These are phyloP conservation scores for Xylaria cubensis DNA, from an alignment of 495 filamentous ascomycete species.

Conservation along the genomic window DNA sequence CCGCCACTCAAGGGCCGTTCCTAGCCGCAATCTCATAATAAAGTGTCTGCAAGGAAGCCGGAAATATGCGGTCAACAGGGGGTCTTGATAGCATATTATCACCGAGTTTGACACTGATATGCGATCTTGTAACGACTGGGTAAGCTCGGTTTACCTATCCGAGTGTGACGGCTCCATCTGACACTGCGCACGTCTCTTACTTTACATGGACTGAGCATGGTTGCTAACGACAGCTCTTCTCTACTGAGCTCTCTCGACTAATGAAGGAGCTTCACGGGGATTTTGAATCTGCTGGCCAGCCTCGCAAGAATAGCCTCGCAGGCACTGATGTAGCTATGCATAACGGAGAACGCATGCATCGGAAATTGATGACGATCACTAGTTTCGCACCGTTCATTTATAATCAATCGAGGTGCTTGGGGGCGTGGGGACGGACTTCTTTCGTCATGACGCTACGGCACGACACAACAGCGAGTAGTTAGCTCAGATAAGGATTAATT, in stretches of 20 bases:
- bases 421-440: constrained; percentile 7
- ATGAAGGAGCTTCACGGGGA: neutral
- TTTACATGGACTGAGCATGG: neutral
- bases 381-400: neutral
- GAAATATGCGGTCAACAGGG: constrained; percentile 1
- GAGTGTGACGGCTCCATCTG: constrained; percentile 17
- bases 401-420: constrained; percentile 2
- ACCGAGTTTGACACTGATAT: constrained; percentile 17
- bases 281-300: constrained; percentile 8
- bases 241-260: neutral
- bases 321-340: neutral
- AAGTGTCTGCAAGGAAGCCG: neutral
- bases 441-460: constrained; percentile 1
- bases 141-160: constrained; percentile 1
- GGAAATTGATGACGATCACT: constrained; percentile 20
- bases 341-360: constrained; percentile 15
- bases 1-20: neutral
- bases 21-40: constrained; percentile 9
- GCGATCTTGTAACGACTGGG: constrained; percentile 17
- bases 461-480: neutral
- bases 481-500: constrained; percentile 2
- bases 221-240: neutral
- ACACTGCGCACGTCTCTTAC: constrained; percentile 1
- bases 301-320: constrained; percentile 20
- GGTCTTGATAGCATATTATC: constrained; percentile 1